A percentile compares a stretch with the other conserved stretches of the same genome.
Evolutionary conservation across 2,329 filamentous ascomycete species (phyloP).

Genomic region (Alternaria dauci): DNA sequence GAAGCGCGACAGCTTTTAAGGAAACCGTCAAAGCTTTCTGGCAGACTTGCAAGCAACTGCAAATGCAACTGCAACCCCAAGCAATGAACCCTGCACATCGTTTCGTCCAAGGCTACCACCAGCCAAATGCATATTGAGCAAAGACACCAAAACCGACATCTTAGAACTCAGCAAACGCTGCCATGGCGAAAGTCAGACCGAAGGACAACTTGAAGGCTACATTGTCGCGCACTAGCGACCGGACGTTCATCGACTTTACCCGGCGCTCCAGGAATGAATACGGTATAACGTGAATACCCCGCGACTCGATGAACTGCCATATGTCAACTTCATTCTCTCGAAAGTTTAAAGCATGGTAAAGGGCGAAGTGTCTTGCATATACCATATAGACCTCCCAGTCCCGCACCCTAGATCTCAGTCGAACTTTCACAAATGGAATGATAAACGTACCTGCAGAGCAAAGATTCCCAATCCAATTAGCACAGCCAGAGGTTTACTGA

Average conservation of each 20-base stretch:
- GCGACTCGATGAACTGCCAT: constrained; percentile 58
- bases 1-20: constrained; percentile 43
- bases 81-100: constrained; percentile 40
- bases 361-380: constrained; percentile 17
- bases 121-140: constrained; percentile 12
- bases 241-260: constrained; percentile 60
- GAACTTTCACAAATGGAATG: background rate
- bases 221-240: constrained; percentile 63
- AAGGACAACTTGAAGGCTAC: constrained; percentile 74
- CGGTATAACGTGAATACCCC: constrained; percentile 61
- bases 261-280: constrained; percentile 61
- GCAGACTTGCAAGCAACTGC: constrained; percentile 48
- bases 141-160: background rate
- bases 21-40: constrained; percentile 48
- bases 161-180: constrained; percentile 68
- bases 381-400: constrained; percentile 15
- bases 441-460: constrained; percentile 65
- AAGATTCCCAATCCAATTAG: constrained; percentile 71
- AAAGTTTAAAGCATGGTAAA: constrained; percentile 11
- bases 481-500: constrained; percentile 74
- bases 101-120: constrained; percentile 24
- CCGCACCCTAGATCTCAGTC: constrained; percentile 3
- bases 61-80: constrained; percentile 47
- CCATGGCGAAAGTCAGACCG: constrained; percentile 75
- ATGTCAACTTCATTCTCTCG: constrained; percentile 24